Evolutionary conservation across 2,329 filamentous ascomycete genomes (phyloP).

Genomic region (Fusarium sarcochroum): DNA sequence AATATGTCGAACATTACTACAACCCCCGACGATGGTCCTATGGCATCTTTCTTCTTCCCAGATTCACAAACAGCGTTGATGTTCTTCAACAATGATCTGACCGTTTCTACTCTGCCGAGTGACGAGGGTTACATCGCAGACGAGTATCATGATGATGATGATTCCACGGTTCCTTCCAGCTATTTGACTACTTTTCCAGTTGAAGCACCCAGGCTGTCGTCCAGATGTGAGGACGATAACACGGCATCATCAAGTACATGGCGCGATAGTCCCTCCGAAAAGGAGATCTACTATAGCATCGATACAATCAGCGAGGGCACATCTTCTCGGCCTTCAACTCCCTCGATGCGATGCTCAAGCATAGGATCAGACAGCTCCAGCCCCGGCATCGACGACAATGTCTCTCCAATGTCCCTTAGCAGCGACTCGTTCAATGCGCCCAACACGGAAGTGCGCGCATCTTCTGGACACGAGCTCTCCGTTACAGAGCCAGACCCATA

Average conservation of each 20-base stretch:
- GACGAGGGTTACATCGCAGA: slow-evolving; percentile 12
- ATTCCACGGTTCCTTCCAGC: neutral
- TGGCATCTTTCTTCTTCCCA: slow-evolving; percentile 15
- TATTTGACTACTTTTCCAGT: slow-evolving; percentile 7
- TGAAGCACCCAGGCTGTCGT: neutral
- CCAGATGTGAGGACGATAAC: neutral
- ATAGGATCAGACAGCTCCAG: neutral
- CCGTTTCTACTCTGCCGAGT: slow-evolving; percentile 5
- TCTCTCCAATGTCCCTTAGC: neutral
- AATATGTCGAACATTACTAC: neutral
- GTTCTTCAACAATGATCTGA: slow-evolving; percentile 30
- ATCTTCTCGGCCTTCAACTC: neutral
- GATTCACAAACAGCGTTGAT: neutral
- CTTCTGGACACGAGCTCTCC: neutral
- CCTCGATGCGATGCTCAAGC: neutral
- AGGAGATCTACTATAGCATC: neutral
- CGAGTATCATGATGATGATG: neutral
- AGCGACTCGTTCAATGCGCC: neutral
- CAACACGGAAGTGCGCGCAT: neutral
- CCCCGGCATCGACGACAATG: neutral
- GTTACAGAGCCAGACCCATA: neutral
- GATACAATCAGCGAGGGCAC: neutral
- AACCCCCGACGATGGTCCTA: neutral
- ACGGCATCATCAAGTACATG: neutral
- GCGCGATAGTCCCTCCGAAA: neutral